Evolutionary conservation across 2,329 filamentous ascomycete genomes (phyloP).

Genomic region (Ceratocystis harringtonii): DNA sequence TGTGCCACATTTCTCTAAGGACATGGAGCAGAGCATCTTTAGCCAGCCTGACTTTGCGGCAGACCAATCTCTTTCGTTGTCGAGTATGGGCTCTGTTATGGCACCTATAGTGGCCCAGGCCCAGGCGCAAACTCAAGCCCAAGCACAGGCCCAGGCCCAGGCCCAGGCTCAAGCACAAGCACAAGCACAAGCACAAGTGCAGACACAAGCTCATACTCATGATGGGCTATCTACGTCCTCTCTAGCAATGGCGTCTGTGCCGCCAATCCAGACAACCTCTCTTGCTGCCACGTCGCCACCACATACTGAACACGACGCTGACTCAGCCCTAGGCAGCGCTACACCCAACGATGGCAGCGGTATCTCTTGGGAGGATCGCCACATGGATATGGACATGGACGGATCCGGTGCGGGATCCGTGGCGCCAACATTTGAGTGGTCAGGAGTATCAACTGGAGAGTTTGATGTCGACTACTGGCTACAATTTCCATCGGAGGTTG

Average conservation of each 20-base stretch:
- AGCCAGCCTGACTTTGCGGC: not conserved
- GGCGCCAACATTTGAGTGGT: constrained; percentile 37
- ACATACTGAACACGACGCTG: constrained; percentile 29
- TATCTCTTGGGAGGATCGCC: constrained; percentile 28
- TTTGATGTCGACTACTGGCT: constrained; percentile 46
- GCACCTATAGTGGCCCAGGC: not conserved
- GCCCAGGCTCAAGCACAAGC: not conserved
- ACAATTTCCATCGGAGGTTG: constrained; percentile 38
- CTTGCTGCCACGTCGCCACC: constrained; percentile 27
- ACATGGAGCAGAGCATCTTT: not conserved
- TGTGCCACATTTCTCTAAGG: constrained; percentile 24
- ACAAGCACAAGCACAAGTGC: not conserved
- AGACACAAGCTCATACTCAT: not conserved
- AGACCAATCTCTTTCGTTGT: not conserved
- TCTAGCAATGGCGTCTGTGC: constrained; percentile 1
- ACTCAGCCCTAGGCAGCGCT: constrained; percentile 26
- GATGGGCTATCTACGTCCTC: not conserved
- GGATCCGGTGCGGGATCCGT: constrained; percentile 23
- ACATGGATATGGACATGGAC: constrained; percentile 27
- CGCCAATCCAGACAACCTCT: constrained; percentile 5
- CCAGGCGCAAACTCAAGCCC: not conserved
- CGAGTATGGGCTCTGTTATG: not conserved
- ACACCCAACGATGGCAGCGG: constrained; percentile 32
- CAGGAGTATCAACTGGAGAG: constrained; percentile 36
- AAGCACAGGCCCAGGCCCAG: not conserved